Percentiles rank a stretch among this genome's conserved stretches.
phyloP scores from a whole-genome alignment of 495 filamentous ascomycete genomes.

The Penicillium subrubescens region DNA sequence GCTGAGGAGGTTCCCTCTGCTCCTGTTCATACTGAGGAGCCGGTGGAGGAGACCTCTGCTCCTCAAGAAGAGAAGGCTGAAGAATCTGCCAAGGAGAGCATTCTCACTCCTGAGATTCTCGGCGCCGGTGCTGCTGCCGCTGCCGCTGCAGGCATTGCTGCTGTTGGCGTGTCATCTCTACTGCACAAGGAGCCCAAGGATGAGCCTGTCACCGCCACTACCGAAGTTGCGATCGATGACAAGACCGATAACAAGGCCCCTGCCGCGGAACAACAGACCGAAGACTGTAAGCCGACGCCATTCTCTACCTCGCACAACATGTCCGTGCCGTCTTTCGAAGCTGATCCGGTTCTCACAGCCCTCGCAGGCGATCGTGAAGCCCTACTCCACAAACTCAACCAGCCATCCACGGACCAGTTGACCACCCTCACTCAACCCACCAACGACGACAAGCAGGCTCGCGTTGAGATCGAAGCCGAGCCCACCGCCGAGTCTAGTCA shows the following conservation, averaged over 20 bases:
- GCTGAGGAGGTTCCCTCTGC: slow-evolving; percentile 1
- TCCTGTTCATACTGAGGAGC: slow-evolving; percentile 1
- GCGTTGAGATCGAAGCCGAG: slow-evolving; percentile 18
- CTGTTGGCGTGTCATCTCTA: slow-evolving; percentile 23
- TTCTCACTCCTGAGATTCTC: slow-evolving; percentile 27
- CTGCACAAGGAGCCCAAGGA: slow-evolving; percentile 23
- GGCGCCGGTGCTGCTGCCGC: slow-evolving; percentile 32
- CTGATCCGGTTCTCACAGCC: slow-evolving; percentile 43
- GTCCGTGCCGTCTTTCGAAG: slow-evolving; percentile 33
- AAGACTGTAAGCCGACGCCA: slow-evolving; percentile 33
- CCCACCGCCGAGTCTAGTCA: slow-evolving; percentile 20
- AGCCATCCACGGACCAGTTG: slow-evolving; percentile 38
- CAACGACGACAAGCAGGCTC: slow-evolving; percentile 17
- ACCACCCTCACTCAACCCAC: slow-evolving; percentile 12
- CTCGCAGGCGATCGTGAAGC: slow-evolving; percentile 44
- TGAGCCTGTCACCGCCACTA: slow-evolving; percentile 9
- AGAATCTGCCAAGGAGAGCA: slow-evolving; percentile 23
- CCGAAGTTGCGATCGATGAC: slow-evolving; percentile 12
- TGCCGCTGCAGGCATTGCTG: slow-evolving; percentile 26
- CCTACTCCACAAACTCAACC: slow-evolving; percentile 36
- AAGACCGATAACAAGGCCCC: slow-evolving; percentile 21
- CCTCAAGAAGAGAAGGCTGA: slow-evolving; percentile 13
- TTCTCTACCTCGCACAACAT: slow-evolving; percentile 17
- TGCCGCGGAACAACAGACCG: slow-evolving; percentile 21
- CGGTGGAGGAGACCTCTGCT: slow-evolving; percentile 2